Conservation (phyloP, 257 asterid species). For the Verbascum thapsus region DNA sequence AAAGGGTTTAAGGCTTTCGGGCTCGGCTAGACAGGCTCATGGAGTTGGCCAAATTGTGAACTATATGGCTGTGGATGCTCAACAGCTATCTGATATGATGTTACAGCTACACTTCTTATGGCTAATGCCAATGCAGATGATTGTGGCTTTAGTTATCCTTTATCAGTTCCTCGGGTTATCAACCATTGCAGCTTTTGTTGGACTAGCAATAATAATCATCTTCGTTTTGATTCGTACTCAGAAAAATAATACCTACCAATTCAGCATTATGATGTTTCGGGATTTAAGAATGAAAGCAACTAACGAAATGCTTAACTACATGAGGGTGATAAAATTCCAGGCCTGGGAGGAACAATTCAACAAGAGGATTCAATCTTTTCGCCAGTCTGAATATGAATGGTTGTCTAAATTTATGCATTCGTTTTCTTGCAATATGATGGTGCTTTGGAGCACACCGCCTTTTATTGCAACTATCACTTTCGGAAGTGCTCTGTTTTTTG, state of each 20-base stretch:
- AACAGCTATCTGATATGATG: conserved; percentile 96
- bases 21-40: conserved; percentile 86
- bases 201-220: conserved; percentile 46
- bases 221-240: conserved; percentile 61
- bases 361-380: conserved; percentile 69
- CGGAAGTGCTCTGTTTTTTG: conserved; percentile 67
- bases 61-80: conserved; percentile 97
- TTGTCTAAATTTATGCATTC: conserved; percentile 70
- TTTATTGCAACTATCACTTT: conserved; percentile 71
- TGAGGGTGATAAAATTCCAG: conserved; percentile 92
- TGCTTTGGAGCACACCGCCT: conserved; percentile 82
- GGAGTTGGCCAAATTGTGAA: conserved; percentile 95
- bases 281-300: conserved; percentile 90
- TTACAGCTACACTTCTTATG: conserved; percentile 78
- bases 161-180: conserved; percentile 67
- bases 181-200: conserved; percentile 50
- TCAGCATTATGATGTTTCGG: conserved; percentile 70
- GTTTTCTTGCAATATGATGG: conserved; percentile 56
- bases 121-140: conserved; percentile 81
- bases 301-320: conserved; percentile 89
- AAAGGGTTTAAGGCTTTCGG: conserved; percentile 79
- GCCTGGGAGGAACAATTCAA: conserved; percentile 97
- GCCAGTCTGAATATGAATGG: conserved; percentile 72
- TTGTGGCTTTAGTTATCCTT: conserved; percentile 64
- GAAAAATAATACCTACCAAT: conserved; percentile 67